Conservation (phyloP, 176 grass and related monocot genomes). For the Pharus latifolius region DNA sequence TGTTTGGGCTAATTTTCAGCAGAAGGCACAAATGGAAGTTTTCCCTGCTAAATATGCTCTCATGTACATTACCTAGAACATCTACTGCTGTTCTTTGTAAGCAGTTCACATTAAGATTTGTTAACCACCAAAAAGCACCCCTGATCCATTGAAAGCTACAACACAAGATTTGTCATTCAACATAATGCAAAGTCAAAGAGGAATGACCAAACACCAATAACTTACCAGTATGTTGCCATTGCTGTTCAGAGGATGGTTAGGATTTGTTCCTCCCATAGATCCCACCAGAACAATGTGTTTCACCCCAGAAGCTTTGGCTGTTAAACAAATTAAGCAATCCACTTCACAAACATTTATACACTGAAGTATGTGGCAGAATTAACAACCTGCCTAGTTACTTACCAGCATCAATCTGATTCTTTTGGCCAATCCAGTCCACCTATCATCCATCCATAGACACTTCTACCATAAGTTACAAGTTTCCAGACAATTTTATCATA, state of each 20-base stretch:
- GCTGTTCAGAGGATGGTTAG: conserved; percentile 74
- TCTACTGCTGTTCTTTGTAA: background rate
- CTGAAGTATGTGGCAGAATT: background rate
- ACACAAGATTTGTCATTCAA: background rate
- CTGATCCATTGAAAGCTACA: background rate
- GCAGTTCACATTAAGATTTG: background rate
- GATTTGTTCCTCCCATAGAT: conserved; percentile 83
- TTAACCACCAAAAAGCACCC: too few species aligned
- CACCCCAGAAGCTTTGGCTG: conserved; percentile 66
- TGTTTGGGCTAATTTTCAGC: background rate
- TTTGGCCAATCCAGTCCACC: conserved; percentile 89
- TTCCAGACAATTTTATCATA: background rate
- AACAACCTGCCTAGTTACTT: background rate
- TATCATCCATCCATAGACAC: background rate
- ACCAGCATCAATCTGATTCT: conserved; percentile 87
- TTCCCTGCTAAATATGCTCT: background rate
- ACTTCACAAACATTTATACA: background rate
- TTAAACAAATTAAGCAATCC: background rate
- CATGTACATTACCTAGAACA: background rate
- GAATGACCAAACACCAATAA: background rate
- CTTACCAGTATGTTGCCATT: conserved; percentile 84
- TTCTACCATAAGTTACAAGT: background rate
- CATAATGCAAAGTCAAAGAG: background rate
- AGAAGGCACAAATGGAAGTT: background rate
- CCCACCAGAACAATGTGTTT: conserved; percentile 85